Percentiles rank a stretch among this genome's conserved stretches.
Evolutionary conservation across 768 basidiomycete genomes (phyloP).

Genomic region (Russula ochroleuca): DNA sequence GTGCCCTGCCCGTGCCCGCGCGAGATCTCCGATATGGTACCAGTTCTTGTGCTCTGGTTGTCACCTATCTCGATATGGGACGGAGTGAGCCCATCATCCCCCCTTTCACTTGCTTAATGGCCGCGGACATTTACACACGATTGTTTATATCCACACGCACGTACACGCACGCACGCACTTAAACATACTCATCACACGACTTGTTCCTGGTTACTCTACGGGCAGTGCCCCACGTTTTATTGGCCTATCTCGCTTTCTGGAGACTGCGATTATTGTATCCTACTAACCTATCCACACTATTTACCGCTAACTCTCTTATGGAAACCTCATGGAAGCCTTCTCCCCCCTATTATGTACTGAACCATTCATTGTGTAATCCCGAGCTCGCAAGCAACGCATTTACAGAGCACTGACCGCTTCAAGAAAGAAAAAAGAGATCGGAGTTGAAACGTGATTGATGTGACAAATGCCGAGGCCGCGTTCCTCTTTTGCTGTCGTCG

Average conservation of each 20-base stretch:
- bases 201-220: conserved; percentile 7
- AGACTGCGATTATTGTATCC: conserved; percentile 5
- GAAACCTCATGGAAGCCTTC: background rate
- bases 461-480: conserved; percentile 14
- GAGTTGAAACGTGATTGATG: conserved; percentile 17
- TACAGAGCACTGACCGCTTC: too few species aligned
- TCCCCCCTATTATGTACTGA: conserved; percentile 10
- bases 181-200: background rate
- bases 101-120: background rate
- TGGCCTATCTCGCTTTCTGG: conserved; percentile 3
- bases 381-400: background rate
- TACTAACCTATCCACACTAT: background rate
- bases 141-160: background rate
- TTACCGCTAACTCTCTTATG: background rate
- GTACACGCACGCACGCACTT: background rate
- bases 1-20: background rate
- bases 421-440: conserved; percentile 2
- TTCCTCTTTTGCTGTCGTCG: background rate
- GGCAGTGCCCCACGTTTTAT: conserved; percentile 10
- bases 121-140: conserved; percentile 1
- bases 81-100: background rate
- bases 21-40: conserved; percentile 17
- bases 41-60: background rate
- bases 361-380: background rate
- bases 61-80: conserved; percentile 6